Base-by-base conservation (phyloP, 805 yeast species). In the Pichia occidentalis region DNA sequence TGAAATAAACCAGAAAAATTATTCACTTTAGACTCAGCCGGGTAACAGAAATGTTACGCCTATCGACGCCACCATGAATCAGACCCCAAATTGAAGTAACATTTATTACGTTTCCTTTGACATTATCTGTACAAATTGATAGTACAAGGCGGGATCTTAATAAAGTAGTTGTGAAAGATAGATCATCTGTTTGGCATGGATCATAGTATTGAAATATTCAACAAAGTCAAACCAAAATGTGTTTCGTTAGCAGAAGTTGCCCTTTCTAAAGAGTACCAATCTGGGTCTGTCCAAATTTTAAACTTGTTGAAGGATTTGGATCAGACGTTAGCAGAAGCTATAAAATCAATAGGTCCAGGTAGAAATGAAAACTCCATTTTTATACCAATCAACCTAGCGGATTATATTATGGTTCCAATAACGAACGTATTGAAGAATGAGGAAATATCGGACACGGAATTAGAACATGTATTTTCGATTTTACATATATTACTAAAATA, bases 321-420 rank as follows among this genome's bases (percentile, higher is more conserved):
- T 34, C 6, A 6, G 5, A 19, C 27, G 2, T 29, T 47, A 7
- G n/a, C n/a, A n/a, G n/a, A n/a, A n/a, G n/a, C n/a, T n/a, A n/a
- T n/a, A n/a, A n/a, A n/a, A n/a, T n/a, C n/a, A n/a, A n/a, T n/a
- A n/a, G n/a, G n/a, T n/a, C n/a, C n/a, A n/a, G n/a, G n/a, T n/a
- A 36, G 14, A 6, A 35, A 32, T 24, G 33, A 16, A n/a, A 34
- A 28, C 13, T 18, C 21, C 2, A 19, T 45, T 7, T 37, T 29
- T 5, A 30, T 69, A 1, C 60, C 74, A 0, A 45, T 61, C 1
- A 62, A 61, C 19, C 50, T 78, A 14, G 81, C 81, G 0, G 83
- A 79, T 43, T 77, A 78, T 42, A 64, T 79, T 1, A 77, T 77
- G 54, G 68, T 75, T 10, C 86, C 87, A 0, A 48, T 80, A 3